A percentile compares a stretch with the other conserved stretches of the same genome.
These are phyloP conservation scores for Knoxdaviesia capensis DNA, from an alignment of 2,329 filamentous ascomycete species.

Conservation along the genomic window DNA sequence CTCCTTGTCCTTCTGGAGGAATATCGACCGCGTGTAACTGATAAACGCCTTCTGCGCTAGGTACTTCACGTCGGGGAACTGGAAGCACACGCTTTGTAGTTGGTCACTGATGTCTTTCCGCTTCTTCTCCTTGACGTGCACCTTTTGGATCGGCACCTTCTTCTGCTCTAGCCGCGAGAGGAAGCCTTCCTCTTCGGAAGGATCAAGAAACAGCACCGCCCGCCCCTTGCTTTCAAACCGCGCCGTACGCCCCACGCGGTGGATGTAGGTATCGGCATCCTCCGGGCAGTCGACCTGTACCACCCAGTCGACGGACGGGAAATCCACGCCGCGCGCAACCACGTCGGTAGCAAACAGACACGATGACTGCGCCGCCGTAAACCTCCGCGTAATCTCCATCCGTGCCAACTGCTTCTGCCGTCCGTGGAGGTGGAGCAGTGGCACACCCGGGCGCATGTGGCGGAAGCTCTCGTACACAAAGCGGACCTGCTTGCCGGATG, in stretches of 20 bases:
- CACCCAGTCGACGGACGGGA: slow-evolving; percentile 94
- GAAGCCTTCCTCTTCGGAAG: slow-evolving; percentile 87
- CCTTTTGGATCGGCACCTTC: slow-evolving; percentile 71
- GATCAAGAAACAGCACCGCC: slow-evolving; percentile 79
- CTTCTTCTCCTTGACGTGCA: slow-evolving; percentile 77
- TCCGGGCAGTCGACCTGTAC: slow-evolving; percentile 97
- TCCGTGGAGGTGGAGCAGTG: slow-evolving; percentile 79
- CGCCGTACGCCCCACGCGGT: slow-evolving; percentile 87
- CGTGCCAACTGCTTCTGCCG: slow-evolving; percentile 82
- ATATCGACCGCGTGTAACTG: slow-evolving; percentile 67
- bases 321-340: slow-evolving; percentile 82
- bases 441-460: slow-evolving; percentile 83
- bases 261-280: slow-evolving; percentile 93
- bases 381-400: slow-evolving; percentile 70
- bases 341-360: slow-evolving; percentile 94
- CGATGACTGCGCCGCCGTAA: slow-evolving; percentile 59
- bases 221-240: slow-evolving; percentile 74
- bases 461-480: slow-evolving; percentile 90
- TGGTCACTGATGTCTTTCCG: slow-evolving; percentile 70
- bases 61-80: slow-evolving; percentile 85
- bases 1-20: slow-evolving; percentile 80
- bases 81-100: slow-evolving; percentile 87
- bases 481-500: slow-evolving; percentile 86
- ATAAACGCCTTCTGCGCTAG: slow-evolving; percentile 91
- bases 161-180: slow-evolving; percentile 65